These are phyloP conservation scores for Hypoxylon fuscum DNA, from an alignment of 495 filamentous ascomycete species.

Conservation along the genomic window DNA sequence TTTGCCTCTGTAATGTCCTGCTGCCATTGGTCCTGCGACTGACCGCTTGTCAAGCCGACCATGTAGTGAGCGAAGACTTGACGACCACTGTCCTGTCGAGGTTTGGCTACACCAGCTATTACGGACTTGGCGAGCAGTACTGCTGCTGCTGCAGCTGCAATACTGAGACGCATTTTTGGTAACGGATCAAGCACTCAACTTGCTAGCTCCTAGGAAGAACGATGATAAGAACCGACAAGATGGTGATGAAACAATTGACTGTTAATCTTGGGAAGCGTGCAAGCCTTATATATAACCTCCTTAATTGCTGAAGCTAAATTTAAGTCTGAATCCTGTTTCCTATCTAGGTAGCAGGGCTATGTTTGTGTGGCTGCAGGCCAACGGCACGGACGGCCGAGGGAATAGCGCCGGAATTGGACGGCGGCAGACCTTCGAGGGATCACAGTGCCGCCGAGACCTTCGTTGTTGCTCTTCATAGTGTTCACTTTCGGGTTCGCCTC, in stretches of 20 bases:
- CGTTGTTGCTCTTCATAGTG: background rate
- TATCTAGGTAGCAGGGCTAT: conserved; percentile 13
- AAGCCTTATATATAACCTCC: background rate
- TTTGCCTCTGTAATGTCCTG: conserved; percentile 69
- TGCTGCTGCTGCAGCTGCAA: conserved; percentile 21
- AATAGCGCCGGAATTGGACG: conserved; percentile 12
- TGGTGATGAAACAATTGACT: conserved; percentile 14
- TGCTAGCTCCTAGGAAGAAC: background rate
- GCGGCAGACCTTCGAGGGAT: background rate
- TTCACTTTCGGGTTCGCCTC: background rate
- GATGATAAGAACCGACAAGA: conserved; percentile 5
- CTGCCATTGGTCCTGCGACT: conserved; percentile 62
- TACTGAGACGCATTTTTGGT: conserved; percentile 26
- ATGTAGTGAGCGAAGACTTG: conserved; percentile 62
- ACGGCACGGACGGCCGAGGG: background rate
- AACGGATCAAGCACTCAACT: background rate
- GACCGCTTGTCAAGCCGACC: conserved; percentile 55
- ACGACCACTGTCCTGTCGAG: conserved; percentile 24
- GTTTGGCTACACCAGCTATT: conserved; percentile 18
- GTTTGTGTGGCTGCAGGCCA: conserved; percentile 8
- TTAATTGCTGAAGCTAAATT: conserved; percentile 9
- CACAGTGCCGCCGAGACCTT: conserved; percentile 8
- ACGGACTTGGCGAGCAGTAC: conserved; percentile 31
- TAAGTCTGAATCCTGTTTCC: conserved; percentile 20
- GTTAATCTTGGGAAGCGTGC: background rate